Evolutionary conservation across 176 grass and related monocot genomes (phyloP), one percentile per base, ranked within the genome.

Genomic region (Carex cristatella): DNA sequence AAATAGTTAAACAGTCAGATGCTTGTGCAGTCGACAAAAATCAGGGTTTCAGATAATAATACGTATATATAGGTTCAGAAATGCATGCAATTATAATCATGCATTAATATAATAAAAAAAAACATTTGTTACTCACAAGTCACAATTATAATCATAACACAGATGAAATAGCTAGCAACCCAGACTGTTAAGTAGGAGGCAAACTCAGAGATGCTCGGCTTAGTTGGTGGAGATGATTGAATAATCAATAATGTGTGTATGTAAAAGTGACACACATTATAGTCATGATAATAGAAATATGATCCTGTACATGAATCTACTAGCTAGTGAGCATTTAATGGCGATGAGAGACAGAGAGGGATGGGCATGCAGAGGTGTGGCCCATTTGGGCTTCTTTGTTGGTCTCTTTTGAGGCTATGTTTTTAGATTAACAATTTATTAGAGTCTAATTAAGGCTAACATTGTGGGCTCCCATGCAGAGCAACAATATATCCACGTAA

Each of bases 181-280:
- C 71, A 53, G 16, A 14, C 71, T 9, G 71, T 11, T 28, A 18
- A 53, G 27, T 30, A 51, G 44, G 71, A 75, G 71, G 44, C 71
- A 75, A 75, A 75, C 27, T 75, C 44, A 75, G 71, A 75, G 71
- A 75, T 75, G 44, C 71, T 51, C 44, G 46, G 71, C 71, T 75
- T 73, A 73, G 69, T 73, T 30, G 71, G 71, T 1, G 71, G 73
- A 56, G 49, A 77, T 77, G 73, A 77, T 72, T 42, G 10, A 3
- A 40, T 4, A 40, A 40, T 42, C 3, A 3, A 40, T 4, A 40
- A 40, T 40, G 38, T 40, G 38, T 40, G 38, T 40, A 6, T 6
- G 5, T 40, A 40, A 5, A 40, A 40, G 38, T 40, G 38, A 40
- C 38, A 73, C n/a, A 48, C 6, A 71, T 76, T 53, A 30, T 54